phyloP scores from a whole-genome alignment of 1,284 basidiomycete genomes.

The Trichosporon coremiiforme region DNA sequence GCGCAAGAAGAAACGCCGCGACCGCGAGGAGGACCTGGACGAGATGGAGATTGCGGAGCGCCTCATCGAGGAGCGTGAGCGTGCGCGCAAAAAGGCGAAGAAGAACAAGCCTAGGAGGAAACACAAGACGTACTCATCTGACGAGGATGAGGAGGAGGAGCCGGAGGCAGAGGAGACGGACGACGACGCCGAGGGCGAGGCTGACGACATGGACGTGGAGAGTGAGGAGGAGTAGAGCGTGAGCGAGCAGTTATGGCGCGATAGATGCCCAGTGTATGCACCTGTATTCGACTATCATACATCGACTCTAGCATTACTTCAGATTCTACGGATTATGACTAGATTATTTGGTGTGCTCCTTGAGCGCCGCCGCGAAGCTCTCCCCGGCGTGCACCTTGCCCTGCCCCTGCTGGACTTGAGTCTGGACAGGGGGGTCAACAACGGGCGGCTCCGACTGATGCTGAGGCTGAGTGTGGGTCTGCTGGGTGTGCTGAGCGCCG shows the following conservation, averaged over 20 bases:
- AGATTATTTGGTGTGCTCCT: not conserved
- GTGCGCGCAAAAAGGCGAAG: conserved; percentile 31
- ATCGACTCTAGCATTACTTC: not conserved
- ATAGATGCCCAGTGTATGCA: not conserved
- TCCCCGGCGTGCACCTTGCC: not conserved
- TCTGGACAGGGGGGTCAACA: not conserved
- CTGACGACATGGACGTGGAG: conserved; percentile 50
- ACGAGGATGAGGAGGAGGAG: conserved; percentile 32
- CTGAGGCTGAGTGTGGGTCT: not conserved
- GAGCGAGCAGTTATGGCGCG: too few species aligned
- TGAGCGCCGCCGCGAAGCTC: not conserved
- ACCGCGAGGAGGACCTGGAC: conserved; percentile 39
- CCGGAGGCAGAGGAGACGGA: conserved; percentile 42
- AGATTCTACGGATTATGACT: not conserved
- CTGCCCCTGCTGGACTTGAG: not conserved
- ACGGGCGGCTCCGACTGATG: not conserved
- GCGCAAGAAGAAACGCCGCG: conserved; percentile 30
- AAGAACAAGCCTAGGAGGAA: conserved; percentile 38
- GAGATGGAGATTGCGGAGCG: conserved; percentile 48
- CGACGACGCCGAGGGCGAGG: conserved; percentile 37
- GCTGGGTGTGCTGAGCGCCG: not conserved
- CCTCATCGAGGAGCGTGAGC: conserved; percentile 40
- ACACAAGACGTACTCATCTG: conserved; percentile 27
- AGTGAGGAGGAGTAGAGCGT: conserved; percentile 46
- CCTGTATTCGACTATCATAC: conserved; percentile 3